Percentiles rank a stretch among this genome's conserved stretches.
phyloP scores from a whole-genome alignment of 1,284 basidiomycete species.

The Trametes pubescens region DNA sequence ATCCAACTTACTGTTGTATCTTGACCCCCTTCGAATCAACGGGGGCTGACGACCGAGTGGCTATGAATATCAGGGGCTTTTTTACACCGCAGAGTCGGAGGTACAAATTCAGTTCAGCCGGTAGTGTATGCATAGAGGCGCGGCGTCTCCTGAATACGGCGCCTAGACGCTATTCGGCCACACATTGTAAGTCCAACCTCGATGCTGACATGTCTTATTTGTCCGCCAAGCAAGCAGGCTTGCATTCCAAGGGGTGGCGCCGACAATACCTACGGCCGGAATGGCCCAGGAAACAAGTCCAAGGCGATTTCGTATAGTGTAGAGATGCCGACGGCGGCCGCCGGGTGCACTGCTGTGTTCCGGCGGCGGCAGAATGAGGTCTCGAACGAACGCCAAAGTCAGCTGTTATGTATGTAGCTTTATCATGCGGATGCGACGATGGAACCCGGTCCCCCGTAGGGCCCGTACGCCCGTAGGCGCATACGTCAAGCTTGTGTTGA shows the following conservation, averaged over 20 bases:
- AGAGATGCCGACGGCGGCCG: background rate
- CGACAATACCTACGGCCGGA: no score
- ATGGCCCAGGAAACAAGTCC: background rate
- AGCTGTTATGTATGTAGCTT: background rate
- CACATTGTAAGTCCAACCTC: no score
- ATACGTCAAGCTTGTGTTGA: slow-evolving; percentile 1
- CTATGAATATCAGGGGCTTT: no score
- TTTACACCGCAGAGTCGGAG: no score
- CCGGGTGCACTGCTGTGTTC: background rate
- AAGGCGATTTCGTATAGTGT: background rate
- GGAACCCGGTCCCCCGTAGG: background rate
- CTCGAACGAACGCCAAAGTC: background rate
- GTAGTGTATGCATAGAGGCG: no score
- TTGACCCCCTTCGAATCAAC: background rate
- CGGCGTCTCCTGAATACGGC: no score
- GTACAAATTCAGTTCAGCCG: no score
- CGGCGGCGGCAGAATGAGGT: background rate
- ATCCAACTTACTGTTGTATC: background rate
- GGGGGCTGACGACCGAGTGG: background rate
- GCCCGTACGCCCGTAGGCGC: background rate
- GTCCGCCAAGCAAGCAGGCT: no score
- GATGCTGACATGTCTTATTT: no score
- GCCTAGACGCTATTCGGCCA: no score
- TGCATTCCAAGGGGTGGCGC: no score
- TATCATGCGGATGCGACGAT: background rate